Conservation (phyloP, 768 basidiomycete species). For the Tephrocybe sp. region DNA sequence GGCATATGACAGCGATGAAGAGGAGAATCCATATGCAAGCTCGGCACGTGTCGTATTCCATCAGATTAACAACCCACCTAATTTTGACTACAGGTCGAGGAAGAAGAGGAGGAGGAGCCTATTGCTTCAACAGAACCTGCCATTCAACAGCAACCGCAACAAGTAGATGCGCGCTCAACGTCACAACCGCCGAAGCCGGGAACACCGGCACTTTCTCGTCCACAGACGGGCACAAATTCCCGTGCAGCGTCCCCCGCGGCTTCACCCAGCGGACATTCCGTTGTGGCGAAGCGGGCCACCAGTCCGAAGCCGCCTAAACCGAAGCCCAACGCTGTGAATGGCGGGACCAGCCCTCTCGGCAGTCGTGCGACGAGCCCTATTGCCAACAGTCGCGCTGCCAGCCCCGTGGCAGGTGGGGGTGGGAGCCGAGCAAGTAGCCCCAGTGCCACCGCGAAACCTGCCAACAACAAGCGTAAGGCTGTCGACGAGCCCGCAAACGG, state of each 20-base stretch:
- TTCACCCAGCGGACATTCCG: conserved; percentile 64
- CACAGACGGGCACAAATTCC: conserved; percentile 41
- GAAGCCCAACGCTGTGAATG: conserved; percentile 46
- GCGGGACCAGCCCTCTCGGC: conserved; percentile 61
- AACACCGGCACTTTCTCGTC: conserved; percentile 22
- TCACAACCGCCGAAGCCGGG: conserved; percentile 45
- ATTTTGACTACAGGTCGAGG: conserved; percentile 49
- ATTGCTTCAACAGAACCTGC: conserved; percentile 38
- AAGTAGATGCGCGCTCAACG: conserved; percentile 43
- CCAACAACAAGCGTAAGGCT: conserved; percentile 45
- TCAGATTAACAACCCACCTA: conserved; percentile 6
- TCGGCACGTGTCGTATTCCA: conserved; percentile 49
- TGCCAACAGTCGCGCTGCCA: conserved; percentile 40
- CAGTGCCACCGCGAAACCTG: conserved; percentile 25
- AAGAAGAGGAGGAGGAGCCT: conserved; percentile 74
- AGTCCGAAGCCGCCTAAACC: conserved; percentile 73
- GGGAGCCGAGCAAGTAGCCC: conserved; percentile 35
- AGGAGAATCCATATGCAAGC: conserved; percentile 81
- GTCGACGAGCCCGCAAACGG: conserved; percentile 37
- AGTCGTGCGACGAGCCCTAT: conserved; percentile 57
- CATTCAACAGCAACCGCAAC: conserved; percentile 48
- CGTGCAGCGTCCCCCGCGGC: conserved; percentile 61
- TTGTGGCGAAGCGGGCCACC: conserved; percentile 83
- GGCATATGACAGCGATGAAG: conserved; percentile 81
- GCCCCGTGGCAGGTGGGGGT: conserved; percentile 33